Conservation (phyloP, 139 green algal species). For the Tetradesmus obliquus region DNA sequence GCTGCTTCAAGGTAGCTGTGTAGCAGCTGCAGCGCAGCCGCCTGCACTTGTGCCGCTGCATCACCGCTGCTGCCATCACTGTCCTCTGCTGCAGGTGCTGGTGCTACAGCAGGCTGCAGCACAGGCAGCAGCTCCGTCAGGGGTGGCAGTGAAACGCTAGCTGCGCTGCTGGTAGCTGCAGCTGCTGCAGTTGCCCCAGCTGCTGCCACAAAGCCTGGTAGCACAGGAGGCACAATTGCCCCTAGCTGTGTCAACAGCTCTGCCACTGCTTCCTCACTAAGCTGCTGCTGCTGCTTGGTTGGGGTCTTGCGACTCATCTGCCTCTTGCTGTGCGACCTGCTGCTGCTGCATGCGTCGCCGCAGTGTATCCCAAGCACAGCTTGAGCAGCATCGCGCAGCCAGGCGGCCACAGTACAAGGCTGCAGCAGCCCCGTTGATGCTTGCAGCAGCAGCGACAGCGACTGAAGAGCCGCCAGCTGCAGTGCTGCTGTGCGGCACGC, state of each 20-base stretch:
- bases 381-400: conserved; percentile 6
- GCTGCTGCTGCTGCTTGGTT: neutral
- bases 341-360: neutral
- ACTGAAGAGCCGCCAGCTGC: neutral
- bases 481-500: neutral
- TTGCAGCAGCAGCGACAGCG: neutral
- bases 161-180: neutral
- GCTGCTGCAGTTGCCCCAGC: neutral
- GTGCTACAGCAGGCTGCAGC: conserved; percentile 4
- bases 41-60: neutral
- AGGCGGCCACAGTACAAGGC: neutral
- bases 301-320: neutral
- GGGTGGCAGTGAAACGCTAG: neutral
- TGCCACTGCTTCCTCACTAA: neutral
- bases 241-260: neutral
- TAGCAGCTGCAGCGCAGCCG: neutral
- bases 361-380: neutral
- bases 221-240: neutral
- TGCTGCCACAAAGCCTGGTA: neutral
- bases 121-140: neutral
- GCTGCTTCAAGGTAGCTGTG: neutral
- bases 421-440: neutral
- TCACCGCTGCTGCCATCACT: neutral
- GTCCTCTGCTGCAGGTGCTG: neutral
- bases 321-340: neutral